Evolutionary conservation across 2,329 filamentous ascomycete species (phyloP), one percentile per base, ranked within the genome.

Genomic region (Septoria linicola): DNA sequence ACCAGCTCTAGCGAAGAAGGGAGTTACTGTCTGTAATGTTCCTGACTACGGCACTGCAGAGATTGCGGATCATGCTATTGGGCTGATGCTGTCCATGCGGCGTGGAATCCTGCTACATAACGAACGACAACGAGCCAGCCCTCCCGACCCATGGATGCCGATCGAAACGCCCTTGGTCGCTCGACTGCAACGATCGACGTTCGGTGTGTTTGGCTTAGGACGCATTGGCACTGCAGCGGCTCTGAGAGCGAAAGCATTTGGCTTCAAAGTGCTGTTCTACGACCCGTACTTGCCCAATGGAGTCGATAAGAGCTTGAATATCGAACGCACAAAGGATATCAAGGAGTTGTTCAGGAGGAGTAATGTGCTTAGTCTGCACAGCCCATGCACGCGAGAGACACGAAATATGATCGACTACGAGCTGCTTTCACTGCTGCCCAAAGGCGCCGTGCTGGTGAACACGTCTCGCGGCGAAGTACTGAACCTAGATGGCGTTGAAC

Each of bases 321-420:
- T 63, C 17, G 63, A 66, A 37, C 55, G 63, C 8, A 65, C 63
- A 32, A 65, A 64, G 43, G 60, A 62, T 45, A 55, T 67, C 40
- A 58, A 59, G 25, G 64, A 68, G 35, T 57, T 68, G 4, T 68
- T 68, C 69, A 64, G 66, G 64, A 47, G 70, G 59, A 57, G 79
- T 68, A 51, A 84, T 76, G 68, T 88, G 80, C 61, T 85, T 82
- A 60, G 86, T 79, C 48, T 96, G 72, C 42, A 88, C 83, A 68
- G 85, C 80, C 61, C 88, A 79, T 17, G 89, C 87, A 70, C 88
- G 88, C 11, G 88, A 80, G 72, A 93, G 82, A 67, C 64, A 1
- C 49, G 62, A 21, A 49, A 55, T 8, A 43, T 60, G 42, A 60
- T 68, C n/a, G 58, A 49, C 8, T 66, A 66, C 44, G 59, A 63